Evolutionary conservation across 495 filamentous ascomycete genomes (phyloP).

Genomic region (Aspergillus bertholletiae): DNA sequence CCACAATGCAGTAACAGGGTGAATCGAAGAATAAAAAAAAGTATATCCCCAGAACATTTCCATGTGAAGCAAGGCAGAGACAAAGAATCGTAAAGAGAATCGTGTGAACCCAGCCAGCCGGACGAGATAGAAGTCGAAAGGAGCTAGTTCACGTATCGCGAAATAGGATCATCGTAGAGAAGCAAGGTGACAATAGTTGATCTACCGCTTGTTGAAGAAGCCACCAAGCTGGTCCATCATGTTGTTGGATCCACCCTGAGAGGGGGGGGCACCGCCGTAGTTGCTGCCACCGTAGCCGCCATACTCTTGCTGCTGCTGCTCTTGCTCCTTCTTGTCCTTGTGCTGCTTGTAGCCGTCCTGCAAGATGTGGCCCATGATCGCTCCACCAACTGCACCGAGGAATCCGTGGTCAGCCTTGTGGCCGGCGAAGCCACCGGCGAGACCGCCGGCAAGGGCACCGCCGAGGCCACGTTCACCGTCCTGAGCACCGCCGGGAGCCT

Average conservation of each 20-base stretch:
- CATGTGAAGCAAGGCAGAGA: neutral
- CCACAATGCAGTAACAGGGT: neutral
- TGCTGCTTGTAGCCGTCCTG: conserved; percentile 46
- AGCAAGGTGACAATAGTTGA: conserved; percentile 13
- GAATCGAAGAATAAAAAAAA: neutral
- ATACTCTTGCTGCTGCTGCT: conserved; percentile 17
- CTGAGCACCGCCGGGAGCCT: conserved; percentile 36
- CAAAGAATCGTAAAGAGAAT: neutral
- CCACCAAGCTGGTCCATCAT: conserved; percentile 41
- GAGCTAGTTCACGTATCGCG: neutral
- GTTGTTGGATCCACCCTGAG: conserved; percentile 16
- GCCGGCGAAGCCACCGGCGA: conserved; percentile 42
- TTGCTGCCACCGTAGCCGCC: conserved; percentile 18
- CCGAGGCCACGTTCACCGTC: conserved; percentile 48
- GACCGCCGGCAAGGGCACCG: conserved; percentile 44
- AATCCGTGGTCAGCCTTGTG: conserved; percentile 51
- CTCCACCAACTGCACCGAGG: conserved; percentile 48
- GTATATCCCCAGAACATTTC: neutral
- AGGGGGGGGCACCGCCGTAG: conserved; percentile 18
- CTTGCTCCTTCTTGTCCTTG: conserved; percentile 27
- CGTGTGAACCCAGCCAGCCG: neutral
- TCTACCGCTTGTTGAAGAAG: conserved; percentile 39
- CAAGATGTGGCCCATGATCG: conserved; percentile 45
- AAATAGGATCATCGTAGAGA: neutral
- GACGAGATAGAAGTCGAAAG: neutral